These are phyloP conservation scores for Cladophialophora exuberans DNA, from an alignment of 2,329 filamentous ascomycete genomes.

Conservation along the genomic window DNA sequence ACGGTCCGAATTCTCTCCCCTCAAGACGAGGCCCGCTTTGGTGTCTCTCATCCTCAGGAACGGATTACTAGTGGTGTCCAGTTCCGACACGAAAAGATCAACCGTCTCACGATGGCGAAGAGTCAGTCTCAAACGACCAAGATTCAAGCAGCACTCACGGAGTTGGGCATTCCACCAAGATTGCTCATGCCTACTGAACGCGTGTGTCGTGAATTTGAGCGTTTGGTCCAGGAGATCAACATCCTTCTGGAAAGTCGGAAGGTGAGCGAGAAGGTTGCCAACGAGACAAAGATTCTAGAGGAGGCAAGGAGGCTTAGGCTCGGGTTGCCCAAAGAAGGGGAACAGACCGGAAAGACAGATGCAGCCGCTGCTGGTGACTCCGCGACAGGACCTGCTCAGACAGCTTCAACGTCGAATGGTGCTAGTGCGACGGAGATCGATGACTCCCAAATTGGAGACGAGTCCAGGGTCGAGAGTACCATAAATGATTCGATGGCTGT, in stretches of 20 bases:
- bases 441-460: constrained; percentile 17
- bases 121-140: constrained; percentile 55
- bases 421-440: constrained; percentile 32
- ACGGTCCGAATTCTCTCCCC: constrained; percentile 72
- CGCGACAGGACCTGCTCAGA: background rate
- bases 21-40: constrained; percentile 78
- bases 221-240: constrained; percentile 51
- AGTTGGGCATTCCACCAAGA: constrained; percentile 51
- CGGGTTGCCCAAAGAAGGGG: constrained; percentile 31
- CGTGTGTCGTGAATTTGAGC: constrained; percentile 54
- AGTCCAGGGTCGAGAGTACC: constrained; percentile 13
- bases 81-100: constrained; percentile 71
- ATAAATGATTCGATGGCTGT: constrained; percentile 23
- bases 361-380: background rate
- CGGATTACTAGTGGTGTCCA: constrained; percentile 82
- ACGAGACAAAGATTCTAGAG: constrained; percentile 52
- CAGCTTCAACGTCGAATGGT: constrained; percentile 8
- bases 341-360: too few species aligned
- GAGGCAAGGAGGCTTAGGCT: constrained; percentile 34
- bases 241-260: constrained; percentile 52
- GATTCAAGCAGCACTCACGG: constrained; percentile 50
- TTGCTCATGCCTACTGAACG: constrained; percentile 55
- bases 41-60: constrained; percentile 81
- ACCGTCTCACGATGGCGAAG: constrained; percentile 54
- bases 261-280: constrained; percentile 51